Evolutionary conservation across 139 green algal species (phyloP).

Genomic region (Volvox africanus): DNA sequence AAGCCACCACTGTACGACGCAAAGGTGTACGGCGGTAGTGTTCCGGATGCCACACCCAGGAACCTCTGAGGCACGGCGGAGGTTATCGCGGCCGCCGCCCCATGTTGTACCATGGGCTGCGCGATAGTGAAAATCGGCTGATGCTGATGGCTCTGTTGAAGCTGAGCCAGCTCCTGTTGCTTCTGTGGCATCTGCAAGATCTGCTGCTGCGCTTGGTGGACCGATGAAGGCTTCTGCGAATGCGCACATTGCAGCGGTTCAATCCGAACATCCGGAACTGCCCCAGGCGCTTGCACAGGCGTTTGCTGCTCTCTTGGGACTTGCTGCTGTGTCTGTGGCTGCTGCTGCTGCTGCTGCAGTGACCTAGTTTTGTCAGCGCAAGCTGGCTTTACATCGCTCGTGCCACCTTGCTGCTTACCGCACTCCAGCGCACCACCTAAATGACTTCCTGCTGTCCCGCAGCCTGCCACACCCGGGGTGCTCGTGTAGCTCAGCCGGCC

Average conservation of each 20-base stretch:
- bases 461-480: too few relatives aligned
- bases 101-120: background rate
- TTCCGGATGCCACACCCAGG: background rate
- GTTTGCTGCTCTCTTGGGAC: too few relatives aligned
- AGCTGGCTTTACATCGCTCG: background rate
- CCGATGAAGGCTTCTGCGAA: background rate
- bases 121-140: background rate
- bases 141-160: conserved; percentile 14
- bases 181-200: background rate
- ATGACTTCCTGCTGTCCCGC: too few relatives aligned
- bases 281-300: too few relatives aligned
- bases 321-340: background rate
- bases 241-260: background rate
- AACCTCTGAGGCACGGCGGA: background rate
- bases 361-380: background rate
- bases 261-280: background rate
- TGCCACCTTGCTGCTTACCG: too few relatives aligned
- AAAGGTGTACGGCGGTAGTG: background rate
- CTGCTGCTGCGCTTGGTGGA: background rate
- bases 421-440: background rate
- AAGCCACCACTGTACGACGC: background rate
- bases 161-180: conserved; percentile 1
- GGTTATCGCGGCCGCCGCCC: background rate
- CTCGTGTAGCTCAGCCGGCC: background rate
- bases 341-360: background rate